Evolutionary conservation across 1,284 basidiomycete species (phyloP).

Genomic region (Rhodotorula sp.): DNA sequence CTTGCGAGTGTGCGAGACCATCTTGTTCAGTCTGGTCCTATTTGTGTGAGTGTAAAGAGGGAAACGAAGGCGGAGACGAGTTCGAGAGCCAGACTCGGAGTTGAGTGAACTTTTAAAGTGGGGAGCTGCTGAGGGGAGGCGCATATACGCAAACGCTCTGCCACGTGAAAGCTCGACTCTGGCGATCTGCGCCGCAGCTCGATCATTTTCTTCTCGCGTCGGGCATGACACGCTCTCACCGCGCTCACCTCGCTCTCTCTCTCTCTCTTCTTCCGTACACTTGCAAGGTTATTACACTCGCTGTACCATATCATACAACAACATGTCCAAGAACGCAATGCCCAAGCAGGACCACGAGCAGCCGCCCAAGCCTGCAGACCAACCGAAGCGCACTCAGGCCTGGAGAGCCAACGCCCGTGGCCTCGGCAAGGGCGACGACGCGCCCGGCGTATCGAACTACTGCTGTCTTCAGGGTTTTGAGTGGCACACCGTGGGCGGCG

Average conservation of each 20-base stretch:
- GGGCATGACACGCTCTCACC: background rate
- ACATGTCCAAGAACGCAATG: too few species aligned
- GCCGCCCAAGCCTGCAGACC: background rate
- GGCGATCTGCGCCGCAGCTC: too few species aligned
- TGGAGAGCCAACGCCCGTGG: conserved; percentile 15
- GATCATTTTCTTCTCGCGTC: too few species aligned
- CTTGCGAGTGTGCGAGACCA: background rate
- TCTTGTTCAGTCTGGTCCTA: too few species aligned
- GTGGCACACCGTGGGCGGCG: conserved; percentile 54
- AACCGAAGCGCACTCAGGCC: conserved; percentile 8
- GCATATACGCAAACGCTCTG: too few species aligned
- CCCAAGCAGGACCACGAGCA: background rate
- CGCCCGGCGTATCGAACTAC: conserved; percentile 28
- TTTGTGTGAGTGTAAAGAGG: too few species aligned
- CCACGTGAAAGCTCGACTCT: too few species aligned
- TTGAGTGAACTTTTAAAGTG: too few species aligned
- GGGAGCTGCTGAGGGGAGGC: too few species aligned
- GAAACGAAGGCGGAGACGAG: too few species aligned
- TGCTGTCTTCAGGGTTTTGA: conserved; percentile 24
- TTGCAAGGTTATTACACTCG: background rate
- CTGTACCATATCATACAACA: background rate
- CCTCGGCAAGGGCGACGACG: conserved; percentile 33
- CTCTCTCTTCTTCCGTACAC: background rate
- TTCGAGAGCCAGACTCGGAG: too few species aligned
- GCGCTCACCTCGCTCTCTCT: background rate